Percentiles rank a stretch among this genome's conserved stretches.
Evolutionary conservation across 2,329 filamentous ascomycete species (phyloP).

Genomic region (Macrophomina tecta): DNA sequence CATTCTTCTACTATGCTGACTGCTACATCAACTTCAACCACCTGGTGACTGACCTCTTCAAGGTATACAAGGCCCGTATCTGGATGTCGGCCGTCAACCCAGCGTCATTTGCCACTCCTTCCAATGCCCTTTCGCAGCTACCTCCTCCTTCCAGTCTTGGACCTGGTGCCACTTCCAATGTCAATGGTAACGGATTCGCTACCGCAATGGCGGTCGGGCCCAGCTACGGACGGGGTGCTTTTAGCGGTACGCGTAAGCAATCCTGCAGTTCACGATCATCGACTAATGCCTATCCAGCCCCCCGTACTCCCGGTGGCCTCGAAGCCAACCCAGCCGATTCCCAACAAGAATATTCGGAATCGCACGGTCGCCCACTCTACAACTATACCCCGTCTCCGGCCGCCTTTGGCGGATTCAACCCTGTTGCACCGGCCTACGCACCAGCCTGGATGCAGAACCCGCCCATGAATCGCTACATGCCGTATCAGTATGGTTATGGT

Average conservation of each 20-base stretch:
- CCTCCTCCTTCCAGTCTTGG: constrained; percentile 46
- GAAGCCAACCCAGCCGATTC: constrained; percentile 7
- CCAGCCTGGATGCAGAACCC: constrained; percentile 26
- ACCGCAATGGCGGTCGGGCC: constrained; percentile 21
- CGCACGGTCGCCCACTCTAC: constrained; percentile 9
- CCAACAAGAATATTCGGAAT: constrained; percentile 21
- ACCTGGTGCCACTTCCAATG: constrained; percentile 42
- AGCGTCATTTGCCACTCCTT: constrained; percentile 71
- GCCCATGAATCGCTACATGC: constrained; percentile 18
- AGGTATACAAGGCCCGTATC: constrained; percentile 98
- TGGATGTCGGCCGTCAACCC: constrained; percentile 99
- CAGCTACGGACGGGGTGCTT: constrained; percentile 22
- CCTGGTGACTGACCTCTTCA: constrained; percentile 95
- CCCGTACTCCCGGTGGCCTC: constrained; percentile 18
- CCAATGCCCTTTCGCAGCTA: constrained; percentile 38
- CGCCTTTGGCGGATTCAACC: constrained; percentile 26
- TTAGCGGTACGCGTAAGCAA: constrained; percentile 20
- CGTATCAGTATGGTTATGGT: constrained; percentile 17
- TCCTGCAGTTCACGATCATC: not conserved
- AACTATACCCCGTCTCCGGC: constrained; percentile 18
- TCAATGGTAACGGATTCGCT: constrained; percentile 27
- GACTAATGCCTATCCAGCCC: constrained; percentile 13
- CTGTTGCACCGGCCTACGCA: constrained; percentile 24
- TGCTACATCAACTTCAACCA: constrained; percentile 99
- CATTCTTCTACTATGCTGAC: constrained; percentile 98